Base-by-base conservation (phyloP, 306 rosid genomes). In the Sicyos edulis region DNA sequence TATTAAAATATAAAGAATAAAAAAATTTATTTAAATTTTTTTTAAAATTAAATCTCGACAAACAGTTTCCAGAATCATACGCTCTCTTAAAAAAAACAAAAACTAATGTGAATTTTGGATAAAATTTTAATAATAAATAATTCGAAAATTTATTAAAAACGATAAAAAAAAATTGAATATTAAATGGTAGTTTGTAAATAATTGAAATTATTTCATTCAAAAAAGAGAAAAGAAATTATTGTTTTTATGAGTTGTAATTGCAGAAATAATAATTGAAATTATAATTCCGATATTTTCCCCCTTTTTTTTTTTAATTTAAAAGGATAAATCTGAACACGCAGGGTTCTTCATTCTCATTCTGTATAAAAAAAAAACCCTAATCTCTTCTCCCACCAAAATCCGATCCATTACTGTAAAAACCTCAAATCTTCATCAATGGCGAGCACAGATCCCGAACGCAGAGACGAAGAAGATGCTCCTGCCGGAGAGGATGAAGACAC, bases 401-500 rank as follows among this genome's bases (percentile, higher is more conserved):
- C 24, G 45, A 69, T 69, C 73, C 24, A 1, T 20, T 67, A 20
- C 21, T 22, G 1, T 21, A 7, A 44, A 37, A 26, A n/a, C 7
- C 11, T 0, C 37, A 66, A 42, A 11, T 12, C 56, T 69, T 69
- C 45, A 45, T 50, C 45, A 8, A 89, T 93, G 99, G 85, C 96
- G 2, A 83, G 78, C 86, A 81, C 85, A 82, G 92, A 89, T 58
- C 84, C 95, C 73, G 89, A 87, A 66, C 97, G 87, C 87, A 83
- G 91, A 22, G 97, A 87, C 19, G 96, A 89, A 4, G 99, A 87
- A 53, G 96, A 87, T 9, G 85, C 88, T 20, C 87, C 88, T 8
- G 86, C 87, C 75, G 97, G 82, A 17, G 97, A 95, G 0, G 99
- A 95, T 55, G 99, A 95, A 63, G 99, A 95, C 73, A 95, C 99